Base-by-base conservation (phyloP, 2,329 filamentous ascomycete species). In the Fusarium sacchari region DNA sequence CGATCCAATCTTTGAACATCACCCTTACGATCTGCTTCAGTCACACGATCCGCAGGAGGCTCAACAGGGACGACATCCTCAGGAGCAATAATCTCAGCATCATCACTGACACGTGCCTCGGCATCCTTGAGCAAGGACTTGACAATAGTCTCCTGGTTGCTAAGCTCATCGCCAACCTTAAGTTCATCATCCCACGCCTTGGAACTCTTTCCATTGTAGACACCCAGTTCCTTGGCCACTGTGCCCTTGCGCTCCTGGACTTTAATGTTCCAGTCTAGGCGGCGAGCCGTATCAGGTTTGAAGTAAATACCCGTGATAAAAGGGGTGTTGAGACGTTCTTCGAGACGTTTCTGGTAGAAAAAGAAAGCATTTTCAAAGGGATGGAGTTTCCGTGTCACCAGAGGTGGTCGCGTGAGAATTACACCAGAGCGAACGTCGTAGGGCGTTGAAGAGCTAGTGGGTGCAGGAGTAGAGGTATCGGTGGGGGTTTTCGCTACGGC, bases 261-360 rank as follows among this genome's bases (percentile, higher is more conserved):
- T 84, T 97, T 97, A 80, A 94, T 88, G 82, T 95, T 94, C 94
- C 95, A 98, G 84, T 98, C 95, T 57, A 94, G 86, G 75, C 95
- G 93, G 14, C 90, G 88, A 3, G 95, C 92, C 17, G 95, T 97
- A 80, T 94, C 94, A 76, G 91, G 91, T 86, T 97, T 97, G 89
- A 95, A 97, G 88, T 97, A 99, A 85, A 98, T 96, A 81, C 93
- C 93, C 75, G 93, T 91, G 64, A 93, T 93, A 83, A 98, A 99
- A 4, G 95, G 94, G 9, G 96, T 88, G 26, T 92, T 91, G 59
- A 97, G 88, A 47, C 96, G 93, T 87, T 99, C 96, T 83, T 98
- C 97, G 69, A 99, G 88, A 20, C 96, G 94, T 78, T 96, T 96
- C 85, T 99, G 96, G 86, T 99, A 99, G 82, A 99, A 95, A 87